Evolutionary conservation across 371 early-diverging fungal genomes (phyloP).

Genomic region (Syncephalastrum racemosum): DNA sequence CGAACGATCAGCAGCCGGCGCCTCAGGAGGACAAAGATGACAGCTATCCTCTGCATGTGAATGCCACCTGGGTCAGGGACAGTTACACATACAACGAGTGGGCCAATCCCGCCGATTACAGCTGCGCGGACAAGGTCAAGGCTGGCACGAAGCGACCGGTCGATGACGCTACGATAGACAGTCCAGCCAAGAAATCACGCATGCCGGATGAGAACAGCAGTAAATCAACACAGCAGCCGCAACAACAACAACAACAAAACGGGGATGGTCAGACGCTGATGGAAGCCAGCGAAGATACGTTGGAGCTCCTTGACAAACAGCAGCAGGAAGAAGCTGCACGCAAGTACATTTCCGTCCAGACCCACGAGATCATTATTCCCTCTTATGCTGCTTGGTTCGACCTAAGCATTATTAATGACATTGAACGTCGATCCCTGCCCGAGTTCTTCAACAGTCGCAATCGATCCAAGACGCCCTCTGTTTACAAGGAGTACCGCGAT

Average conservation of each 20-base stretch:
- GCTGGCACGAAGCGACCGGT: slow-evolving; percentile 18
- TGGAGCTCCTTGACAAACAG: slow-evolving; percentile 21
- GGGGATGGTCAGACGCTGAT: too few species aligned
- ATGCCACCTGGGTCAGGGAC: slow-evolving; percentile 69
- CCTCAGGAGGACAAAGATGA: slow-evolving; percentile 16
- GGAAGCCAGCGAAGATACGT: slow-evolving; percentile 22
- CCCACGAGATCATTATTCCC: slow-evolving; percentile 83
- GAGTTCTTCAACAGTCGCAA: slow-evolving; percentile 95
- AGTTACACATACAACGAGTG: slow-evolving; percentile 72
- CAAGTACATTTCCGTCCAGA: slow-evolving; percentile 70
- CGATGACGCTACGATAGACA: slow-evolving; percentile 18
- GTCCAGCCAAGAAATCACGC: slow-evolving; percentile 15
- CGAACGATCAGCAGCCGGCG: slow-evolving; percentile 37
- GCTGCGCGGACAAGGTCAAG: background rate
- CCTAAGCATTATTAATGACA: slow-evolving; percentile 76
- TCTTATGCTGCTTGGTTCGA: slow-evolving; percentile 96
- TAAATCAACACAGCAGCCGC: slow-evolving; percentile 18
- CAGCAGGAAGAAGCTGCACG: slow-evolving; percentile 63
- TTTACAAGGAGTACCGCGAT: slow-evolving; percentile 95
- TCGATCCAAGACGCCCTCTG: slow-evolving; percentile 86
- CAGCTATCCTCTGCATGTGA: slow-evolving; percentile 56
- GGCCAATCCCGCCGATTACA: slow-evolving; percentile 73
- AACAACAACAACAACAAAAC: slow-evolving; percentile 19
- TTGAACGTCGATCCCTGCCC: slow-evolving; percentile 89
- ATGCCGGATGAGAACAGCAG: slow-evolving; percentile 11